These are phyloP conservation scores for Chlorella sp. DNA, from an alignment of 139 green algal species.

Conservation along the genomic window DNA sequence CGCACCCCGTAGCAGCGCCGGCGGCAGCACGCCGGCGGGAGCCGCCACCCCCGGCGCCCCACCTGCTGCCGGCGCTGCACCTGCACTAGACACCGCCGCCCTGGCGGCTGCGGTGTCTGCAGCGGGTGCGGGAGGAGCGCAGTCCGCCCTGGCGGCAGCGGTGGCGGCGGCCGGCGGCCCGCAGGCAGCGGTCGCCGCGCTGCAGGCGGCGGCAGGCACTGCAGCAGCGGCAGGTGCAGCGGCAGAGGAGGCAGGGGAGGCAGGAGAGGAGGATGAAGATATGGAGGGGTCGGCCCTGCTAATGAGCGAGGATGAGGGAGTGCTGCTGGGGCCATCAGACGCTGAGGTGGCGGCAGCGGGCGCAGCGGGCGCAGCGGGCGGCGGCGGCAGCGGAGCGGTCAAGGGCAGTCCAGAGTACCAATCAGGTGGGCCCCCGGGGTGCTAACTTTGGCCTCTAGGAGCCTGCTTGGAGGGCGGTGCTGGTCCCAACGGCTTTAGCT, in stretches of 20 bases:
- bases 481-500: background rate
- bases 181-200: background rate
- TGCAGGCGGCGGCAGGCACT: background rate
- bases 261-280: background rate
- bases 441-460: no score
- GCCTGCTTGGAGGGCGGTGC: background rate
- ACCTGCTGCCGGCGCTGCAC: no score
- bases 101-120: background rate
- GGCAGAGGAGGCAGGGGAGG: background rate
- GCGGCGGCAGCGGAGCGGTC: background rate
- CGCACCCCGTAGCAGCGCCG: background rate
- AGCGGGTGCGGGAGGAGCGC: background rate
- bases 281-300: background rate
- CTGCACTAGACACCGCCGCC: background rate
- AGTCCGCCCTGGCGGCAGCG: no score
- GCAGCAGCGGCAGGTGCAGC: no score
- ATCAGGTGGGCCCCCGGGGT: constrained; percentile 1
- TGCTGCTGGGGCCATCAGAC: background rate
- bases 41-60: background rate
- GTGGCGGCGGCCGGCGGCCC: background rate
- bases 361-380: background rate
- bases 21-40: background rate
- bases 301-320: constrained; percentile 27
- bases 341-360: background rate
- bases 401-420: constrained; percentile 32